Percentiles rank a stretch among this genome's conserved stretches.
These are phyloP conservation scores for Melaleuca alternifolia DNA, from an alignment of 345 rosid species.

Conservation along the genomic window DNA sequence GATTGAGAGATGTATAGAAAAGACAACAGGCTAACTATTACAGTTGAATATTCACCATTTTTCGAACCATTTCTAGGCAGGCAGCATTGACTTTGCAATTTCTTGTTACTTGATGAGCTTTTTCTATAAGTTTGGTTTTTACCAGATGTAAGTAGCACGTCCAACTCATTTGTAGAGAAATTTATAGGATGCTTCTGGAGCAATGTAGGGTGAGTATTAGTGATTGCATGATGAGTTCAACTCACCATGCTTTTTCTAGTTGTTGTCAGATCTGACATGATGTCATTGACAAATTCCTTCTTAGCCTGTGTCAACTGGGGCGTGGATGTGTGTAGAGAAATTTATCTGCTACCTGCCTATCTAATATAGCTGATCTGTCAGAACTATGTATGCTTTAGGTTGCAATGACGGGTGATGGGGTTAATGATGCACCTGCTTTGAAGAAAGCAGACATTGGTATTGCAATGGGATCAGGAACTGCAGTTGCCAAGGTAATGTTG, in stretches of 20 bases:
- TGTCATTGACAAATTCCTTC: neutral
- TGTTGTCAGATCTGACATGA: neutral
- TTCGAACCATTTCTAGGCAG: neutral
- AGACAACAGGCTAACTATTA: neutral
- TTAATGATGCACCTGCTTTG: conserved; percentile 98
- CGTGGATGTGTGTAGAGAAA: neutral
- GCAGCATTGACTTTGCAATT: neutral
- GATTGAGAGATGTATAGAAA: neutral
- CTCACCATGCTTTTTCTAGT: neutral
- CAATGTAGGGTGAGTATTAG: neutral
- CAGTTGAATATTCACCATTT: neutral
- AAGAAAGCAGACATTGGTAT: conserved; percentile 98
- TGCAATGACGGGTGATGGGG: conserved; percentile 99
- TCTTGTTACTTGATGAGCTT: neutral
- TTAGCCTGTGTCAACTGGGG: neutral
- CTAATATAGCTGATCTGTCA: neutral
- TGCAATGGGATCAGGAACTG: conserved; percentile 99
- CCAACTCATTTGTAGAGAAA: neutral
- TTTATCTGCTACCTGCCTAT: neutral
- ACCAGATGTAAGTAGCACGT: neutral
- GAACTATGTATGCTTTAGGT: conserved; percentile 38
- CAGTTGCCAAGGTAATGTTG: conserved; percentile 84
- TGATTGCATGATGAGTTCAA: neutral
- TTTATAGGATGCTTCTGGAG: neutral
- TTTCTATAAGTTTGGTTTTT: neutral